Evolutionary conservation across 768 basidiomycete genomes (phyloP).

Genomic region (Multifurca ochricompacta): DNA sequence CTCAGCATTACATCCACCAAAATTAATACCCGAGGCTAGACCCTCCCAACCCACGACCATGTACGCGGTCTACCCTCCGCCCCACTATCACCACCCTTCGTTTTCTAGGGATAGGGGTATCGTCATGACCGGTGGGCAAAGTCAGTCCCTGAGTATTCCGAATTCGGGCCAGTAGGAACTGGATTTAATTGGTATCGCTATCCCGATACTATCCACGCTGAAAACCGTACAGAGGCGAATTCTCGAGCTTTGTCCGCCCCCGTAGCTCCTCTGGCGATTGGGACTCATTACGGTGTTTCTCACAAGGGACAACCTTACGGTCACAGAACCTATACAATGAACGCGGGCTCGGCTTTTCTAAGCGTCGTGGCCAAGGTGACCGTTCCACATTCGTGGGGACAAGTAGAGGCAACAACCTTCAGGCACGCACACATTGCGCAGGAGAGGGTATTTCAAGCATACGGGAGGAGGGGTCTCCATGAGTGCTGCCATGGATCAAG

Average conservation of each 20-base stretch:
- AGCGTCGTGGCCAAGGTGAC: constrained; percentile 10
- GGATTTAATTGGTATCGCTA: constrained; percentile 12
- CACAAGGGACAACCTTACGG: not conserved
- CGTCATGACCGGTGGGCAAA: constrained; percentile 1
- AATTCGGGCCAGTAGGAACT: constrained; percentile 4
- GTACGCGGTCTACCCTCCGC: constrained; percentile 7
- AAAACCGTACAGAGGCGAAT: not conserved
- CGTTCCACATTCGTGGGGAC: not conserved
- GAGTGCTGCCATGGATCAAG: constrained; percentile 13
- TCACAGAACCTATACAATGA: not conserved
- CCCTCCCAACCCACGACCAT: not conserved
- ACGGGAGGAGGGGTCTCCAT: constrained; percentile 14
- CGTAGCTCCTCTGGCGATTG: not conserved
- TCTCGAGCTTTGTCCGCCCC: not conserved
- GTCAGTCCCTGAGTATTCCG: not conserved
- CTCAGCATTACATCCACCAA: constrained; percentile 12
- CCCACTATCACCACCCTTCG: constrained; percentile 9
- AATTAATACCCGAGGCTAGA: not conserved
- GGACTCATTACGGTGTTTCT: not conserved
- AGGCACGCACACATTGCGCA: constrained; percentile 4
- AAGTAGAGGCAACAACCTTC: not conserved
- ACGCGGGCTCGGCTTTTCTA: constrained; percentile 6
- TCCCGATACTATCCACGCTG: not conserved
- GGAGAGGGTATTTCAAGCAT: constrained; percentile 9
- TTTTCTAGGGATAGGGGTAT: not conserved